Percentiles rank a stretch among this genome's conserved stretches.
These are phyloP conservation scores for Nicotiana paniculata DNA, from an alignment of 257 asterid genomes.

Conservation along the genomic window DNA sequence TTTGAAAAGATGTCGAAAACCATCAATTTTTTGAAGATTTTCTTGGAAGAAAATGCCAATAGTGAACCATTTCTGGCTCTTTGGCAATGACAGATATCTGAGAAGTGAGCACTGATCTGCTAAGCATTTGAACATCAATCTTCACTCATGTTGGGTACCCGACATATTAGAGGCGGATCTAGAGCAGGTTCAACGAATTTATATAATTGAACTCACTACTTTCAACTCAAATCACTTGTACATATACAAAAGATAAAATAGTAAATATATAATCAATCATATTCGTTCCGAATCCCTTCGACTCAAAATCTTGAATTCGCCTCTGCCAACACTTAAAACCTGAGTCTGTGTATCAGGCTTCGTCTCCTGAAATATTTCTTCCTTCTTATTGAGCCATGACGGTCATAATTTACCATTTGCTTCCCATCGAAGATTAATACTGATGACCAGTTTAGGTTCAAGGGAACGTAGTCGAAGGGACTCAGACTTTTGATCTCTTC, in stretches of 20 bases:
- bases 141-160: background rate
- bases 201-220: background rate
- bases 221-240: background rate
- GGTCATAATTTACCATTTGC: background rate
- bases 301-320: background rate
- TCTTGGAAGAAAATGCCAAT: background rate
- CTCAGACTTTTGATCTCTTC: too few species aligned
- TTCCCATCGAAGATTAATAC: background rate
- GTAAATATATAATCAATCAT: too few species aligned
- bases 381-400: too few species aligned
- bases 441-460: too few species aligned
- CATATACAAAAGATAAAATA: too few species aligned
- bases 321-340: background rate
- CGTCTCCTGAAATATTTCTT: too few species aligned
- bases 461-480: too few species aligned
- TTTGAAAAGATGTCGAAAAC: background rate
- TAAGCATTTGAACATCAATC: background rate
- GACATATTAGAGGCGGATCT: background rate
- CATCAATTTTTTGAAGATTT: background rate
- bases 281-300: background rate
- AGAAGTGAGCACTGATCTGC: constrained; percentile 4
- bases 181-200: background rate
- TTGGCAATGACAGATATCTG: constrained; percentile 6
- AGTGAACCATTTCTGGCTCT: background rate
- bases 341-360: background rate